These are phyloP conservation scores for Solanum habrochaites DNA, from an alignment of 257 asterid genomes.

Conservation along the genomic window DNA sequence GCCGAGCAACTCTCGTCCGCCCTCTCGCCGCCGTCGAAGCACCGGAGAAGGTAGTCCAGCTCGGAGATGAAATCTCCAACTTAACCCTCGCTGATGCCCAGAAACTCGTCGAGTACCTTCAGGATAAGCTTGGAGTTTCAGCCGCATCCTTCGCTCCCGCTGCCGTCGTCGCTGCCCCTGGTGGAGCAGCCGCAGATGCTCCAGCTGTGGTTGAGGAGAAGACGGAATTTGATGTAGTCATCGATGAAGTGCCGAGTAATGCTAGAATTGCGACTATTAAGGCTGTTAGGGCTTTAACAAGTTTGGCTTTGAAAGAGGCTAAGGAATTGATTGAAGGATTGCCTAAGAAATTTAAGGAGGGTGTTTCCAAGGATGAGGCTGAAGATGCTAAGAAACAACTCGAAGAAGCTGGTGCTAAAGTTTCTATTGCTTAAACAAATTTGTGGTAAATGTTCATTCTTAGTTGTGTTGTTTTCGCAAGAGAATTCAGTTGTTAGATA, in stretches of 20 bases:
- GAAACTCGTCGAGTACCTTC: conserved; percentile 90
- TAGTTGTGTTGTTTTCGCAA: background rate
- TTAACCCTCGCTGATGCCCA: conserved; percentile 82
- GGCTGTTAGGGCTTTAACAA: conserved; percentile 77
- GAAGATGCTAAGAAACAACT: conserved; percentile 94
- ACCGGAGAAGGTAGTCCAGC: conserved; percentile 63
- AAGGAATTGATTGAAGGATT: conserved; percentile 84
- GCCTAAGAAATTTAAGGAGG: conserved; percentile 92
- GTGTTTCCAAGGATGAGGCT: conserved; percentile 74
- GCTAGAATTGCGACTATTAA: conserved; percentile 71
- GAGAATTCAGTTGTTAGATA: background rate
- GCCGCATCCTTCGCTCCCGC: conserved; percentile 83
- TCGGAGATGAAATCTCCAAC: conserved; percentile 73
- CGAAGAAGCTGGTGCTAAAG: conserved; percentile 78
- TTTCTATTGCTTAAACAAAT: conserved; percentile 29
- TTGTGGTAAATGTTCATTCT: background rate
- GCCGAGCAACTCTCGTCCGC: conserved; percentile 35
- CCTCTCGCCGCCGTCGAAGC: conserved; percentile 74
- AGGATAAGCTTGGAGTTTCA: conserved; percentile 88
- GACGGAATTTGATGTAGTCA: conserved; percentile 80
- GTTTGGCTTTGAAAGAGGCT: conserved; percentile 74
- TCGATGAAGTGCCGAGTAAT: conserved; percentile 82
- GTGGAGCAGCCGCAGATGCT: conserved; percentile 24
- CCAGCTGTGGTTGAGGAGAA: conserved; percentile 74
- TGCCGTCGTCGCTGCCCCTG: conserved; percentile 33